phyloP scores from a whole-genome alignment of 805 yeast species.

The Sugiyamaella qingdaonensis region DNA sequence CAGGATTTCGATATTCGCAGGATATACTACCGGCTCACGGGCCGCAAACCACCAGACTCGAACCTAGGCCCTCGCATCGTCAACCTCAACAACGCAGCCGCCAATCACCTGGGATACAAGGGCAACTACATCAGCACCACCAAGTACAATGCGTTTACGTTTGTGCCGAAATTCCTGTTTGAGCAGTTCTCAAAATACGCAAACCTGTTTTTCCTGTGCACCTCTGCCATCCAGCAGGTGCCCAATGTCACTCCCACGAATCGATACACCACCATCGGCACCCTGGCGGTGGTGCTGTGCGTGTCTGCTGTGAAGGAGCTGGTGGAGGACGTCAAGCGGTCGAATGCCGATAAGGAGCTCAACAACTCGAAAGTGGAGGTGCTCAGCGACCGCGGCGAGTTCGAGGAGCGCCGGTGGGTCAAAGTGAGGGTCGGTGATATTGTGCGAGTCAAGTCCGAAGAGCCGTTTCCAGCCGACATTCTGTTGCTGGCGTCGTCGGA shows the following conservation, averaged over 20 bases:
- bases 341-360: conserved; percentile 80
- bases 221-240: conserved; percentile 92
- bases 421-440: conserved; percentile 89
- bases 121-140: conserved; percentile 93
- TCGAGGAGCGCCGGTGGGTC: conserved; percentile 72
- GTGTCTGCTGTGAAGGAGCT: conserved; percentile 93
- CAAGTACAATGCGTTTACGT: conserved; percentile 89
- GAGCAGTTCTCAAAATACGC: conserved; percentile 98
- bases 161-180: conserved; percentile 87
- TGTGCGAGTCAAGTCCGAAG: conserved; percentile 77
- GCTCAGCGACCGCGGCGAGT: conserved; percentile 55
- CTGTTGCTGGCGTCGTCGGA: conserved; percentile 85
- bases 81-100: conserved; percentile 55
- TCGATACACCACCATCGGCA: conserved; percentile 91
- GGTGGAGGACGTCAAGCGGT: conserved; percentile 85
- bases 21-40: conserved; percentile 29
- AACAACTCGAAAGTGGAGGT: conserved; percentile 74
- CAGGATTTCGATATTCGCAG: conserved; percentile 34
- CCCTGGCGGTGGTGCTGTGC: conserved; percentile 73
- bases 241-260: conserved; percentile 96
- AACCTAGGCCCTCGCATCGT: conserved; percentile 59
- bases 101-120: conserved; percentile 56
- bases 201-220: conserved; percentile 85
- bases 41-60: conserved; percentile 26
- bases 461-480: conserved; percentile 91